phyloP scores from a whole-genome alignment of 345 rosid species.

The Orychophragmus violaceus region DNA sequence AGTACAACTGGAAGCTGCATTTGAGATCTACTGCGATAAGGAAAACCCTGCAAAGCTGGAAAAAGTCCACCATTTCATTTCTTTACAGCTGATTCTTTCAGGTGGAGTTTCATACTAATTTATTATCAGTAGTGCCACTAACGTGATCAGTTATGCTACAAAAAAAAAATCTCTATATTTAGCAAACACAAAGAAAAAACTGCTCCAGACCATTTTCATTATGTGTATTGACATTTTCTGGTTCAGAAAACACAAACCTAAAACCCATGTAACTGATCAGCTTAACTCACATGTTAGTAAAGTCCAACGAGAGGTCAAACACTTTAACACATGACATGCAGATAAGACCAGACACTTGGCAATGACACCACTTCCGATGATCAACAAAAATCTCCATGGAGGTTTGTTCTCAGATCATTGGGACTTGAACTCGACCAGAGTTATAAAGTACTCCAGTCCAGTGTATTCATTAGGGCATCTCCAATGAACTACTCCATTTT shows the following conservation, averaged over 20 bases:
- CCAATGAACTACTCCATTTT: too few relatives aligned
- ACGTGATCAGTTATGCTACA: background rate
- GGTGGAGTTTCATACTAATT: background rate
- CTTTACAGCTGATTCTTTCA: constrained; percentile 27
- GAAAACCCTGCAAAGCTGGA: constrained; percentile 25
- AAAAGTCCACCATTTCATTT: background rate
- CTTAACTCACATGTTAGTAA: background rate
- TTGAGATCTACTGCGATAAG: constrained; percentile 16
- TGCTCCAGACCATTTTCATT: background rate
- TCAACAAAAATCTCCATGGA: constrained; percentile 12
- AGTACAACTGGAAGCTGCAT: constrained; percentile 21
- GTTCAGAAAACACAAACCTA: constrained; percentile 2
- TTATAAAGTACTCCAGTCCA: background rate
- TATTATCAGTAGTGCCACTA: constrained; percentile 1
- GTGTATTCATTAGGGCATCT: background rate
- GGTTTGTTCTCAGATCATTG: constrained; percentile 24
- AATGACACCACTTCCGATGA: constrained; percentile 21
- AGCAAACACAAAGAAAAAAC: background rate
- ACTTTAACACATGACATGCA: constrained; percentile 24
- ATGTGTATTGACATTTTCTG: background rate
- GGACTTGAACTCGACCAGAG: constrained; percentile 45
- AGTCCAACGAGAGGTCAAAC: constrained; percentile 14
- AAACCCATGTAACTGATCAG: background rate
- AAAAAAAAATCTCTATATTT: background rate
- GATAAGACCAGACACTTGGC: constrained; percentile 28